Evolutionary conservation across 352 stramenopile genomes (phyloP), one percentile per base, ranked within the genome.

Genomic region (Achlya hypogyna): DNA sequence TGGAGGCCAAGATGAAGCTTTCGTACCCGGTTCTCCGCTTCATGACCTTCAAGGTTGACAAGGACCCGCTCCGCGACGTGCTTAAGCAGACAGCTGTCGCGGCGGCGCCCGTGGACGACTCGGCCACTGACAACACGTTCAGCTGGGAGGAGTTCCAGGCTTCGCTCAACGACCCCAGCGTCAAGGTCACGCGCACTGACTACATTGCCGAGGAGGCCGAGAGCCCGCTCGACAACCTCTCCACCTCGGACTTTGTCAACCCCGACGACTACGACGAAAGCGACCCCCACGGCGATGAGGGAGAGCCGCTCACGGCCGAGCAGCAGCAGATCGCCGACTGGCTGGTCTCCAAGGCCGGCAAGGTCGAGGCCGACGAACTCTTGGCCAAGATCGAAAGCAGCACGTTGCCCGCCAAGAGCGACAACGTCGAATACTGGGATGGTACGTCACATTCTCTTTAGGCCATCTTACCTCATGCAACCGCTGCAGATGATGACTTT

Each of bases 1-100:
- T 92, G 16, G 83, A 94, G 71, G 58, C 63, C n/a, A 91, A 90
- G 71, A 78, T 93, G 32, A 91, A 91, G 78, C 87, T 91, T 72
- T 85, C 74, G 71, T 91, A 91, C 74, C 79, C 81, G 38, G 81
- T 93, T 66, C 81, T 93, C 60, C 84, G 84, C 74, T 93, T 91
- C 76, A 73, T 87, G 75, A 91, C 84, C 12, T 93, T 93, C 77
- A 91, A 94, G 75, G 71, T 94, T 12, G 79, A 82, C 69, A 82
- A 92, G 75, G 74, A 84, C 51, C 71, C 82, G 62, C 76, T 87
- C 32, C 67, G 87, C 70, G 69, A 76, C 58, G 62, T 82, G 73
- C 69, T 92, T 12, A 77, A 82, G 65, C 78, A 67, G 67, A 58
- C 67, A 71, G 66, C 68, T 72, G 23, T 43, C 58, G 59, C 54